Conservation (phyloP, 441 rosid genomes). For the Daphne laureola region DNA sequence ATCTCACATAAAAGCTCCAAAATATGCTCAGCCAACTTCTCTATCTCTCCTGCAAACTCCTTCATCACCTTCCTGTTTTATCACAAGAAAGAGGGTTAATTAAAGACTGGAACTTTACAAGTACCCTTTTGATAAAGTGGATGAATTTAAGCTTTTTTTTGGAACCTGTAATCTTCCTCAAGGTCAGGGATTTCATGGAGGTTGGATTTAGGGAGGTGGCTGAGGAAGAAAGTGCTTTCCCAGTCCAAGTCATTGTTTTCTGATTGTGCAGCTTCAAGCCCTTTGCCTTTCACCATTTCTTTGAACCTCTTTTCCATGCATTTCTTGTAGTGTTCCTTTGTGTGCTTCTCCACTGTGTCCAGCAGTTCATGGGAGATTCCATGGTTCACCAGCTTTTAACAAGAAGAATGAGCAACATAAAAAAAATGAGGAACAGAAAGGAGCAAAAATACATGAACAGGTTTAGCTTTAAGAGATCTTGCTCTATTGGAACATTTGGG, state of each 20-base stretch:
- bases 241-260: constrained; percentile 42
- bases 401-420: too few species aligned
- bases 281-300: constrained; percentile 40
- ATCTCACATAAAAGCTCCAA: constrained; percentile 47
- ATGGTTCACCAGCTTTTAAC: constrained; percentile 35
- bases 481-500: too few species aligned
- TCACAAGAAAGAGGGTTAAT: not conserved
- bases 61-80: constrained; percentile 38
- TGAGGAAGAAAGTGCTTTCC: constrained; percentile 57
- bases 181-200: constrained; percentile 38
- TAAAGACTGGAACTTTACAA: too few species aligned
- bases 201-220: constrained; percentile 43
- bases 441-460: too few species aligned
- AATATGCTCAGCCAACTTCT: constrained; percentile 43
- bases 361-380: constrained; percentile 43
- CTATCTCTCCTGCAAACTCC: constrained; percentile 34
- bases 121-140: not conserved
- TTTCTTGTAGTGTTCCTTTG: constrained; percentile 45
- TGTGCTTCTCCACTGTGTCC: constrained; percentile 49
- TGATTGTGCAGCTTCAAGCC: constrained; percentile 32
- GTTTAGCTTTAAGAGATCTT: too few species aligned
- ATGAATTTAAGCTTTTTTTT: not conserved
- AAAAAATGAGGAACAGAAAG: too few species aligned
- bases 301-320: constrained; percentile 43
- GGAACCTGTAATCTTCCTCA: constrained; percentile 34